Percentiles rank a stretch among this genome's conserved stretches.
These are phyloP conservation scores for Cutaneotrichosporon mucoides DNA, from an alignment of 1,284 basidiomycete genomes.

Conservation along the genomic window DNA sequence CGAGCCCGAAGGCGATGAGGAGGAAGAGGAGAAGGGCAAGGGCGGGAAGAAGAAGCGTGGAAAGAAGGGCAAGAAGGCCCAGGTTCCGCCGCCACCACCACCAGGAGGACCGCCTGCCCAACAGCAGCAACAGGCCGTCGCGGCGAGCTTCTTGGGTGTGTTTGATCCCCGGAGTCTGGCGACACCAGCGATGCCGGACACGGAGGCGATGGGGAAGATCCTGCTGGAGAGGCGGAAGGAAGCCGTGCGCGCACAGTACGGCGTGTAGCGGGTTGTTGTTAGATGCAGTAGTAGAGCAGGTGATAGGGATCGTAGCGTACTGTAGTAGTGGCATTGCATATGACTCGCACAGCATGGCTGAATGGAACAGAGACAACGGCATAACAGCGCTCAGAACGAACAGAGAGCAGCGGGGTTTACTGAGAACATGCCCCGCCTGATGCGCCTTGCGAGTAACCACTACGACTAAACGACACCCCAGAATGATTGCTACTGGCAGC, in stretches of 20 bases:
- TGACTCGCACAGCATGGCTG: too few species aligned
- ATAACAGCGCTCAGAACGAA: too few species aligned
- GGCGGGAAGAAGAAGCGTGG: conserved; percentile 48
- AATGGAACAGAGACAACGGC: too few species aligned
- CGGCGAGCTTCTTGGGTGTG: conserved; percentile 62
- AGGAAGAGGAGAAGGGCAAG: not conserved
- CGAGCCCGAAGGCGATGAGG: conserved; percentile 12
- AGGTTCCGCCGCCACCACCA: conserved; percentile 19
- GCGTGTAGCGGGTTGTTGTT: conserved; percentile 25
- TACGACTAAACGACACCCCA: too few species aligned
- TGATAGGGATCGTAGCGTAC: too few species aligned
- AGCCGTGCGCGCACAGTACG: conserved; percentile 76
- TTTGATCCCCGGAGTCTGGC: conserved; percentile 66
- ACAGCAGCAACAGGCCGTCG: conserved; percentile 9
- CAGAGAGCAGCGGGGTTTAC: too few species aligned
- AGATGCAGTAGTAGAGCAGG: too few species aligned
- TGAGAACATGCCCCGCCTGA: too few species aligned
- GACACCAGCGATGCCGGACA: conserved; percentile 68
- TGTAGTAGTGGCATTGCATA: too few species aligned
- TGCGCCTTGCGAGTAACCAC: too few species aligned
- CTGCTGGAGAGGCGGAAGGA: conserved; percentile 74
- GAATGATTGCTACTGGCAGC: too few species aligned
- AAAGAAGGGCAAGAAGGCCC: conserved; percentile 55
- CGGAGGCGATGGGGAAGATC: conserved; percentile 72
- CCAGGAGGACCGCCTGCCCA: conserved; percentile 11